Evolutionary conservation across 129 eudicot species (phyloP).

Genomic region (Arctium lappa): DNA sequence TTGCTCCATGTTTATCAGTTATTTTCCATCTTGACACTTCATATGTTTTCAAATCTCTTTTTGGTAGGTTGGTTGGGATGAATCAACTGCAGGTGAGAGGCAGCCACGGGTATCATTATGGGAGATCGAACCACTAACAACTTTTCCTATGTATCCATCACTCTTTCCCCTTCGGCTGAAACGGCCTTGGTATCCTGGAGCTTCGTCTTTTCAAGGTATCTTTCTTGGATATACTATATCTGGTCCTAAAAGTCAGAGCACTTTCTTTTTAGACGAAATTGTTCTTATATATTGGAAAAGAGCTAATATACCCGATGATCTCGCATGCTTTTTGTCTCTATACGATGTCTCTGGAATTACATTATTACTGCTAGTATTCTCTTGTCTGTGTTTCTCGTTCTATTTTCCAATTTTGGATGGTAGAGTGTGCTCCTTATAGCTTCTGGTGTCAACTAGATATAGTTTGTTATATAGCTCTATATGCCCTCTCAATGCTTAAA

Average conservation of each 20-base stretch:
- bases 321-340: too few relatives aligned
- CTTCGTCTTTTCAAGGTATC: conserved; percentile 88
- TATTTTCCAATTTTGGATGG: neutral
- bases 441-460: neutral
- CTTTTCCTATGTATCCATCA: conserved; percentile 98
- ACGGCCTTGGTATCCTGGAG: conserved; percentile 98
- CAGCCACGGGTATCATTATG: conserved; percentile 96
- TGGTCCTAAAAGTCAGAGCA: neutral
- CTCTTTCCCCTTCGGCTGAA: conserved; percentile 90
- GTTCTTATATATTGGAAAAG: neutral
- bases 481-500: neutral
- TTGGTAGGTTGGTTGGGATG: conserved; percentile 98
- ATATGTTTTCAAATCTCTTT: neutral
- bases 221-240: neutral
- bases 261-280: neutral
- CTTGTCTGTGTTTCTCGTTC: neutral
- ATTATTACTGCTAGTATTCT: neutral
- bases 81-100: conserved; percentile 98
- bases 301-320: neutral
- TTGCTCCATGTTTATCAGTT: neutral
- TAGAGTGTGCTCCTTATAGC: neutral
- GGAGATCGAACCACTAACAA: conserved; percentile 97
- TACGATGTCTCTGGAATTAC: neutral
- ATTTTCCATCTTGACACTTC: neutral
- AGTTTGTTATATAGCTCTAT: neutral